These are phyloP conservation scores for Skeletonema tropicum DNA, from an alignment of 108 stramenopile species.

Conservation along the genomic window DNA sequence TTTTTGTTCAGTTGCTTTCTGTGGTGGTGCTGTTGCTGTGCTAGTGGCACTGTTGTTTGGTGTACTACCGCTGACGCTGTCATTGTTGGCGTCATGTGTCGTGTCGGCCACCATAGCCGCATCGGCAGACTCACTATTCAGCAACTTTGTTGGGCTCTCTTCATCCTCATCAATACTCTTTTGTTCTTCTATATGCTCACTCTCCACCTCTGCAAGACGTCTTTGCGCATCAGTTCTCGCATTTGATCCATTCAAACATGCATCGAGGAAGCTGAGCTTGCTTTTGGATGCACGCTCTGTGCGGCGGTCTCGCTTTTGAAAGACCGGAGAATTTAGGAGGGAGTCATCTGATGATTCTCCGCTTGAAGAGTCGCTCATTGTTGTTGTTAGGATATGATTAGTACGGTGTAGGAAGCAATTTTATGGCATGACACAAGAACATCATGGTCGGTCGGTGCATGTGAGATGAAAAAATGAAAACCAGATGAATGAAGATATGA, in stretches of 20 bases:
- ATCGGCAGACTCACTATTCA: neutral
- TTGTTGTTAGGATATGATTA: neutral
- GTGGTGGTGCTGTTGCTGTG: neutral
- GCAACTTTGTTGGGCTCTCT: neutral
- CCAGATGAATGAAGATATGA: too few species aligned
- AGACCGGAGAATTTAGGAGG: constrained; percentile 17
- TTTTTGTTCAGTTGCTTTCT: neutral
- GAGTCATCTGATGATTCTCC: constrained; percentile 27
- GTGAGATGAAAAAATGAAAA: too few species aligned
- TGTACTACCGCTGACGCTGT: neutral
- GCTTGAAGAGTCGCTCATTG: constrained; percentile 21
- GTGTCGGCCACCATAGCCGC: neutral
- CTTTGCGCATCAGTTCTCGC: constrained; percentile 42
- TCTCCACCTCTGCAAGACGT: constrained; percentile 36
- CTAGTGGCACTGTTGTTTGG: neutral
- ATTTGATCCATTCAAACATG: constrained; percentile 32
- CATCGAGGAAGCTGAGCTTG: constrained; percentile 39
- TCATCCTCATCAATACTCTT: neutral
- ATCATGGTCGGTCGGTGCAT: too few species aligned
- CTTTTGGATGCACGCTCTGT: constrained; percentile 33
- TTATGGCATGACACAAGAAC: too few species aligned
- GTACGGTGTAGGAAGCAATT: neutral
- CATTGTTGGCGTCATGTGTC: neutral
- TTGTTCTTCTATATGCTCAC: neutral
- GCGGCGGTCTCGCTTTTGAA: constrained; percentile 29